Evolutionary conservation across 768 basidiomycete genomes (phyloP).

Genomic region (Phanerochaete carnosa): DNA sequence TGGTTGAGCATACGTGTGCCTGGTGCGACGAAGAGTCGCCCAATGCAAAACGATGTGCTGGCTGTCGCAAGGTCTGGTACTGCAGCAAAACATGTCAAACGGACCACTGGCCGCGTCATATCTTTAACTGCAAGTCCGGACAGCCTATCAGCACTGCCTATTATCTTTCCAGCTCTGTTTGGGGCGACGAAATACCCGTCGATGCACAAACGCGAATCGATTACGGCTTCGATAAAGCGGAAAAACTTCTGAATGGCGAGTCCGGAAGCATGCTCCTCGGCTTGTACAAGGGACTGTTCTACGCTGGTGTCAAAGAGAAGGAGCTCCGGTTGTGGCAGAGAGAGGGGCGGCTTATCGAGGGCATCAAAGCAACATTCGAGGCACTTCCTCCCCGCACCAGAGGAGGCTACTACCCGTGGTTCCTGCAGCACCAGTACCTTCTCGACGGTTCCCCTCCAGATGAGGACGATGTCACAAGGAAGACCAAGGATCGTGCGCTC

Average conservation of each 20-base stretch:
- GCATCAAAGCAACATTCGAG: constrained; percentile 30
- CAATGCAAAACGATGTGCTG: not conserved
- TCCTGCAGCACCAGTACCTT: constrained; percentile 31
- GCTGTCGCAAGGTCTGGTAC: constrained; percentile 25
- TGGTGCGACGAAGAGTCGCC: not conserved
- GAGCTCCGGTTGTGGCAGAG: constrained; percentile 31
- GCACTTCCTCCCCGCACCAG: constrained; percentile 19
- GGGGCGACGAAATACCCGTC: constrained; percentile 25
- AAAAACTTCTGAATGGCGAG: constrained; percentile 10
- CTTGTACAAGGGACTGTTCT: constrained; percentile 30
- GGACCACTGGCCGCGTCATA: constrained; percentile 28
- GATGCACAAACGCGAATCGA: constrained; percentile 31
- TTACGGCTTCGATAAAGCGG: constrained; percentile 32
- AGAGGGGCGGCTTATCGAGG: constrained; percentile 29
- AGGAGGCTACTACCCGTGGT: constrained; percentile 34
- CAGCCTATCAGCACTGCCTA: constrained; percentile 29
- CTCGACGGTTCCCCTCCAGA: constrained; percentile 16
- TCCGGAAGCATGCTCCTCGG: constrained; percentile 23
- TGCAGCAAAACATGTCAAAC: constrained; percentile 31
- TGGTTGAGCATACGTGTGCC: not conserved
- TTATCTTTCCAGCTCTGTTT: constrained; percentile 28
- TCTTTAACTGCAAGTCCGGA: constrained; percentile 29
- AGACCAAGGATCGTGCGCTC: not conserved
- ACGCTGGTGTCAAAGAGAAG: constrained; percentile 19
- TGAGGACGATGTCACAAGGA: not conserved